Conservation (phyloP, 495 filamentous ascomycete species). For the Hyaloscypha bicolor region DNA sequence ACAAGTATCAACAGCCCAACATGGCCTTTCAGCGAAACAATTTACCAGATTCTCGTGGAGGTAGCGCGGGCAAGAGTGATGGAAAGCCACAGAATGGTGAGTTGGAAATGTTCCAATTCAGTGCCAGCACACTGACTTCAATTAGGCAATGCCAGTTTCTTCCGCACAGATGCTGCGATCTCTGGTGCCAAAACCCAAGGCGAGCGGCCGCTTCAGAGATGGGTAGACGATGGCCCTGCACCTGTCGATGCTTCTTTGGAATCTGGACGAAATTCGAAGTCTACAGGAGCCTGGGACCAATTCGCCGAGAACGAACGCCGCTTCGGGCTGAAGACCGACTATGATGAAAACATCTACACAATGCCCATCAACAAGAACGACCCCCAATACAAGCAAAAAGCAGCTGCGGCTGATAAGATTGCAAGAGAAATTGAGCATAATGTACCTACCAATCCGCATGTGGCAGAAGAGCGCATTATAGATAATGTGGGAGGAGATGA, state of each 20-base stretch:
- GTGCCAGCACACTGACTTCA: constrained; percentile 9
- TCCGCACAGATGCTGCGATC: constrained; percentile 89
- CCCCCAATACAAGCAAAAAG: constrained; percentile 75
- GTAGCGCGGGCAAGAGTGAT: constrained; percentile 41
- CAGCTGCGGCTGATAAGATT: constrained; percentile 77
- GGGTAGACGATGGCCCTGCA: constrained; percentile 70
- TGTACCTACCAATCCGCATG: constrained; percentile 69
- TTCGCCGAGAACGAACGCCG: constrained; percentile 87
- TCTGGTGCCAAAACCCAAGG: constrained; percentile 68
- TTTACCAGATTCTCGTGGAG: constrained; percentile 64
- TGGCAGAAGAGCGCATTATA: constrained; percentile 86
- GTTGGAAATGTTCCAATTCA: not conserved
- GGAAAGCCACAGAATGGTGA: constrained; percentile 74
- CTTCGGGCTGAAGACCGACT: constrained; percentile 84
- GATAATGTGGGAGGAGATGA: constrained; percentile 57
- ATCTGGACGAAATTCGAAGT: constrained; percentile 35
- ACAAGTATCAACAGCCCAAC: constrained; percentile 41
- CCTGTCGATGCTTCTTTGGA: constrained; percentile 73
- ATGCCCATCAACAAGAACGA: constrained; percentile 82
- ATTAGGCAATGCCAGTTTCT: constrained; percentile 41
- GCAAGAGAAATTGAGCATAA: constrained; percentile 87
- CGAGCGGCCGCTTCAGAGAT: constrained; percentile 80
- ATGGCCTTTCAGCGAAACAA: constrained; percentile 85
- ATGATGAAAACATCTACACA: constrained; percentile 94
- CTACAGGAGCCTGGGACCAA: constrained; percentile 77